Percentiles rank a stretch among this genome's conserved stretches.
These are phyloP conservation scores for Sporodiniella umbellata DNA, from an alignment of 371 early-diverging fungal genomes.

Conservation along the genomic window DNA sequence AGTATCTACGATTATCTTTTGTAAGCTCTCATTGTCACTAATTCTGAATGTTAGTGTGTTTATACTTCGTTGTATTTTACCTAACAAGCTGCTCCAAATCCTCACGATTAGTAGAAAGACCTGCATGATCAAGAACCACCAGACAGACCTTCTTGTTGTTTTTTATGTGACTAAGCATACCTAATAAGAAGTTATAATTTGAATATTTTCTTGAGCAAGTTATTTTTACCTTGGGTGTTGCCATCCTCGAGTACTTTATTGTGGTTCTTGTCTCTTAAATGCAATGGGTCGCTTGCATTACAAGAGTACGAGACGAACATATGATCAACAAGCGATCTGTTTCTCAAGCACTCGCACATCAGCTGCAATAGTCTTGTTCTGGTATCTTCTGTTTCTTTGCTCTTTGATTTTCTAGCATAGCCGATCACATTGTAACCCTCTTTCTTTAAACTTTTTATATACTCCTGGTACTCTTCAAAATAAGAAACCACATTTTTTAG, in stretches of 20 bases:
- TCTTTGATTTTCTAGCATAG: conserved; percentile 20
- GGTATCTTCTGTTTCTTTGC: conserved; percentile 17
- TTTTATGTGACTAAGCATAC: conserved; percentile 12
- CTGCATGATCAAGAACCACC: conserved; percentile 17
- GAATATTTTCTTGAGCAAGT: conserved; percentile 14
- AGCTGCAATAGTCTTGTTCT: conserved; percentile 17
- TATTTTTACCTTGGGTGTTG: conserved; percentile 16
- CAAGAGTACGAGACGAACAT: conserved; percentile 17
- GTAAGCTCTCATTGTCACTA: conserved; percentile 11
- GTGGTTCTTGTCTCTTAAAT: conserved; percentile 18
- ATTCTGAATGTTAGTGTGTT: conserved; percentile 15
- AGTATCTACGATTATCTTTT: conserved; percentile 13
- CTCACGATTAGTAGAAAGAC: conserved; percentile 19
- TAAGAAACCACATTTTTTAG: neutral
- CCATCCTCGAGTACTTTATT: conserved; percentile 14
- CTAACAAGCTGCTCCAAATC: conserved; percentile 15
- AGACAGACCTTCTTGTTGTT: conserved; percentile 14
- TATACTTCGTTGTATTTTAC: conserved; percentile 12
- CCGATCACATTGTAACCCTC: conserved; percentile 12
- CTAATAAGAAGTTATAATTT: conserved; percentile 18
- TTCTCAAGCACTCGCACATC: conserved; percentile 11
- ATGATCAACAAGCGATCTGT: conserved; percentile 18
- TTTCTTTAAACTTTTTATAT: conserved; percentile 4
- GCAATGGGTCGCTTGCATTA: conserved; percentile 16
- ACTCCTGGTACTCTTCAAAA: conserved; percentile 8